phyloP scores from a whole-genome alignment of 805 yeast species.

The Candida loeiensis region DNA sequence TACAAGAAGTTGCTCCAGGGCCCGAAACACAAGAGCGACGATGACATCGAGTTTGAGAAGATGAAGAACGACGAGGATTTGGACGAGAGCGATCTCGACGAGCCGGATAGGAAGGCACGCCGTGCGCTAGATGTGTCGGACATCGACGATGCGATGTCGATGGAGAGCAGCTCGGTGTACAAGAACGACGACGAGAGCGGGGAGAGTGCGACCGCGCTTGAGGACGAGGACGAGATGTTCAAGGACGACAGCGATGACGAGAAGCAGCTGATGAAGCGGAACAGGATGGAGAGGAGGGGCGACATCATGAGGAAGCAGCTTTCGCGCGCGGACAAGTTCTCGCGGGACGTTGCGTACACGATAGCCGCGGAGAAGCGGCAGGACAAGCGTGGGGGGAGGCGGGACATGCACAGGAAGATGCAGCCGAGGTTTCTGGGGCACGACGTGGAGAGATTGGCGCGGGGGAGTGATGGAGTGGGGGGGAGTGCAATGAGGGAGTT shows the following conservation, averaged over 20 bases:
- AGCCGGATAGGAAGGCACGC: slow-evolving; percentile 13
- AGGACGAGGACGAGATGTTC: slow-evolving; percentile 4
- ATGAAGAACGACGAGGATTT: slow-evolving; percentile 12
- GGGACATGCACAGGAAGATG: background rate
- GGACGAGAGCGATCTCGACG: slow-evolving; percentile 26
- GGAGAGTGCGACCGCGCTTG: slow-evolving; percentile 4
- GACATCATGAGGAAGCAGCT: slow-evolving; percentile 4
- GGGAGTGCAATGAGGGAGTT: slow-evolving; percentile 19
- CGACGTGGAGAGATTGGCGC: slow-evolving; percentile 10
- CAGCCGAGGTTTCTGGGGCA: slow-evolving; percentile 5
- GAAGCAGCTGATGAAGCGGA: slow-evolving; percentile 3
- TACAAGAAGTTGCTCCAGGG: slow-evolving; percentile 10
- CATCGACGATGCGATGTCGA: slow-evolving; percentile 19
- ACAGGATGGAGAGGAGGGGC: background rate
- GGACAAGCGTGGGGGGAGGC: background rate
- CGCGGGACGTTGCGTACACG: slow-evolving; percentile 7
- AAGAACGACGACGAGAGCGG: slow-evolving; percentile 12
- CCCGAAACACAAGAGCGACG: slow-evolving; percentile 6
- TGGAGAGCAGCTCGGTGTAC: slow-evolving; percentile 18
- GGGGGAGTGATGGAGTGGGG: slow-evolving; percentile 14
- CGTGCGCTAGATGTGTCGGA: slow-evolving; percentile 23
- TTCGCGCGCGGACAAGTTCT: slow-evolving; percentile 7
- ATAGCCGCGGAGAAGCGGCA: too few species aligned
- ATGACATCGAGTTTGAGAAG: slow-evolving; percentile 13
- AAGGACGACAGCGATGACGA: slow-evolving; percentile 6